Evolutionary conservation across 2,329 filamentous ascomycete genomes (phyloP), one percentile per base, ranked within the genome.

Genomic region (Diaporthe eres): DNA sequence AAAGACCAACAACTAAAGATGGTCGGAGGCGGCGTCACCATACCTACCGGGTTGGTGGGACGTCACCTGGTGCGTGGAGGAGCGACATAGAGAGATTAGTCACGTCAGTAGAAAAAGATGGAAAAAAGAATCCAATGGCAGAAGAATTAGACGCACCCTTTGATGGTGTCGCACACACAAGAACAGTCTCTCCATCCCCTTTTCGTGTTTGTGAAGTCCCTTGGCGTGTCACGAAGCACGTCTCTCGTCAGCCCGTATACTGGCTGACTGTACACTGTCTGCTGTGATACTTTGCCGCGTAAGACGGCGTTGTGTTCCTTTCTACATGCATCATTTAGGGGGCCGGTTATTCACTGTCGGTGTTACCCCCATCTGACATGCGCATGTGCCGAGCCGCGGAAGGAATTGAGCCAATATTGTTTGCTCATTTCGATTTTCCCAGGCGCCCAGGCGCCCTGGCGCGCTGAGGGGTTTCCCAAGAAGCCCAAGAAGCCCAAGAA

Each of bases 71-170:
- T 53, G 47, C 34, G 65, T 15, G 65, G 65, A 68, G 47, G 65
- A 25, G 2, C 12, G 60, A n/a, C 22, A 70, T 70, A 70, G 65
- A 70, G 12, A 67, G 42, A 28, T 17, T 28, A 70, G 47, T 39
- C 47, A 68, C 47, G 53, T 19, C 65, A 70, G 31, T 55, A 55
- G 49, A 55, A 39, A 39, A 68, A 70, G 47, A 68, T 53, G 47
- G 19, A 10, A 49, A 67, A 67, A 67, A 70, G 13, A 51, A n/a
- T 4, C 28, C 17, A 67, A 51, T 67, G 44, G 63, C 44, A 68
- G 39, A 47, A 65, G 31, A 51, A 28, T 53, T 53, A 53, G 47
- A 68, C n/a, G 47, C 65, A 39, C 47, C 47, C 47, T 25, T 6
- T 53, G 49, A 49, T 25, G 65, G 65, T 53, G 65, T 25, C 65